A percentile compares a stretch with the other conserved stretches of the same genome.
Evolutionary conservation across 2,329 filamentous ascomycete species (phyloP).

Genomic region (Claviceps sp.): DNA sequence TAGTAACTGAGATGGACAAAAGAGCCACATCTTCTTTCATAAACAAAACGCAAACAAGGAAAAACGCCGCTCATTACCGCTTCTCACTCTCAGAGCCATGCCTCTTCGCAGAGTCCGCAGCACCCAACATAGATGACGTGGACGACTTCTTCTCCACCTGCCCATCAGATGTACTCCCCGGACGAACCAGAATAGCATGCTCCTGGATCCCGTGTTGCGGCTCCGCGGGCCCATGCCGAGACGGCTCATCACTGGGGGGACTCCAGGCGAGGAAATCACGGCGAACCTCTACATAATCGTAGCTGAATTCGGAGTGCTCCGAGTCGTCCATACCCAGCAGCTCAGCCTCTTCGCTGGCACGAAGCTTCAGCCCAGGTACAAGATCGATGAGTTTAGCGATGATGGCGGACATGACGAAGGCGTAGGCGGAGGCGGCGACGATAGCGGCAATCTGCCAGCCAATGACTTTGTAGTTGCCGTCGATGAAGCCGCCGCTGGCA

Average conservation of each 20-base stretch:
- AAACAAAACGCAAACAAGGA: not conserved
- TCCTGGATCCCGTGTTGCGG: conserved; percentile 62
- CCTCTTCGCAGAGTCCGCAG: conserved; percentile 2
- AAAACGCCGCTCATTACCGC: not conserved
- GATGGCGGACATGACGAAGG: conserved; percentile 60
- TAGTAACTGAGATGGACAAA: too few species aligned
- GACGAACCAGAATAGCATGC: conserved; percentile 34
- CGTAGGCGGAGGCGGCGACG: conserved; percentile 49
- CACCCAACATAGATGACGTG: conserved; percentile 6
- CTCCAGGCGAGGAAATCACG: conserved; percentile 84
- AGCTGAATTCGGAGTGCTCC: conserved; percentile 80
- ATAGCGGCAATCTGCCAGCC: conserved; percentile 75
- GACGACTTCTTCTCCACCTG: conserved; percentile 7
- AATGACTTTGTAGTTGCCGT: conserved; percentile 60
- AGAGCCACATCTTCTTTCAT: too few species aligned
- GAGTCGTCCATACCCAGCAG: conserved; percentile 82
- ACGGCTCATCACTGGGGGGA: conserved; percentile 52
- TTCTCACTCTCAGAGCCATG: conserved; percentile 2
- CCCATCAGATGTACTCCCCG: conserved; percentile 10
- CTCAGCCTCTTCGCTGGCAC: conserved; percentile 69
- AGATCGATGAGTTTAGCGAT: conserved; percentile 64
- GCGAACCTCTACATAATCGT: conserved; percentile 81
- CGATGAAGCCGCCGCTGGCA: conserved; percentile 54
- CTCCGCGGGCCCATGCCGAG: conserved; percentile 38
- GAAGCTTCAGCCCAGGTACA: conserved; percentile 65